Base-by-base conservation (phyloP, 768 basidiomycete species). In the Paxillus ammoniavirescens region DNA sequence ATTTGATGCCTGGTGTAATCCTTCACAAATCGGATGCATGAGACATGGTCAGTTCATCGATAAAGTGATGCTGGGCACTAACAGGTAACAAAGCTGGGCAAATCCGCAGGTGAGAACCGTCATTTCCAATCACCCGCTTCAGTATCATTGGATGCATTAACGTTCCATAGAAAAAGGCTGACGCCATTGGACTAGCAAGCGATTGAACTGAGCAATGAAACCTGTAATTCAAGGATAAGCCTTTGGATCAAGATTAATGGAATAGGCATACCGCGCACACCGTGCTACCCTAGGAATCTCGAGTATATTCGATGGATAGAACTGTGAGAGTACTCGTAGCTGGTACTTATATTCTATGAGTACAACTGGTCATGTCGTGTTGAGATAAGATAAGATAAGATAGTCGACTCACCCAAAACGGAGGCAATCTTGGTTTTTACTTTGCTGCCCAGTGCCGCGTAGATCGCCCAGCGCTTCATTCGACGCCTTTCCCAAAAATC, bases 141-240 rank as follows among this genome's bases (percentile, higher is more conserved):
- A 97, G 74, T 62, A 98, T 88, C 47, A 81, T 81, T 6, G 93
- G 93, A 62, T 94, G 91, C 78, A 95, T 84, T 18, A 98, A 74
- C 0, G 91, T 96, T 12, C 95, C 95, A 69, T 95, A 93, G 74
- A 93, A 89, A 70, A 94, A 95, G 15, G 86, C 86, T 23, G 74
- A 71, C 56, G 66, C 42, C 72, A 75, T 74, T 15, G 50, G 15
- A 31, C 31, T 31, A 31, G 31, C 12, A 28, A 21, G 14, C 26
- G 15, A 30, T 26, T 49, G 26, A 26, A 26, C 26, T 6, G 26
- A 26, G 26, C 21, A 21, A 21, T 26, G 26, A 26, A 26, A 4
- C 30, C 31, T 31, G 31, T 8, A 35, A 13, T 12, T 35, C 35
- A 35, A 46, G n/a, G 26, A 31, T 46, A 33, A 46, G 31, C 44